Percentiles rank a stretch among this genome's conserved stretches.
Evolutionary conservation across 805 yeast genomes (phyloP).

Genomic region (Torulaspora maleeae): DNA sequence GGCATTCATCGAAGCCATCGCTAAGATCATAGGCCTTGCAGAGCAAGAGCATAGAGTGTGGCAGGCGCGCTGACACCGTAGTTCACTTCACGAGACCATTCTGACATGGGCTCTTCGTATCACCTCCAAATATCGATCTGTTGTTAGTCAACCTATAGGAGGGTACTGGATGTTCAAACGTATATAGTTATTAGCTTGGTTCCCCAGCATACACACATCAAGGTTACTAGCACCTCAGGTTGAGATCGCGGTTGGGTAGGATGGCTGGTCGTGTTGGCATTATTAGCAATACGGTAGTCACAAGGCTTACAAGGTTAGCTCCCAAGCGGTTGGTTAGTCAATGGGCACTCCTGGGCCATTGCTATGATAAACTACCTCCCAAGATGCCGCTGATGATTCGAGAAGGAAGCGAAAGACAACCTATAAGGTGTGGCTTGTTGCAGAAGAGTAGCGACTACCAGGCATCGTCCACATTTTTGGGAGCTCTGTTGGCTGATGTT

Average conservation of each 20-base stretch:
- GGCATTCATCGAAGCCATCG: no score
- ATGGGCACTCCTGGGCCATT: constrained; percentile 19
- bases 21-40: no score
- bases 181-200: no score
- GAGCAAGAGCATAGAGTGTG: no score
- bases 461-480: constrained; percentile 21
- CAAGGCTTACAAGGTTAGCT: background rate
- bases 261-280: background rate
- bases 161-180: no score
- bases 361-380: constrained; percentile 24
- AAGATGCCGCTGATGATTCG: constrained; percentile 25
- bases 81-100: no score
- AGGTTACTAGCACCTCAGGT: no score
- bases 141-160: no score
- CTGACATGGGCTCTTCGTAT: no score
- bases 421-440: constrained; percentile 31
- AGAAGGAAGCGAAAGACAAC: constrained; percentile 11
- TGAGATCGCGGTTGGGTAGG: background rate
- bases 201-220: no score
- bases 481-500: constrained; percentile 33
- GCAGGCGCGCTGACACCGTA: no score
- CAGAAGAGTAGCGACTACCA: constrained; percentile 13
- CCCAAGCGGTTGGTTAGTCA: constrained; percentile 6
- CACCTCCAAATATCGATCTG: no score
- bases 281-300: background rate